Base-by-base conservation (phyloP, 2,329 filamentous ascomycete genomes). In the Fusarium hainanense region DNA sequence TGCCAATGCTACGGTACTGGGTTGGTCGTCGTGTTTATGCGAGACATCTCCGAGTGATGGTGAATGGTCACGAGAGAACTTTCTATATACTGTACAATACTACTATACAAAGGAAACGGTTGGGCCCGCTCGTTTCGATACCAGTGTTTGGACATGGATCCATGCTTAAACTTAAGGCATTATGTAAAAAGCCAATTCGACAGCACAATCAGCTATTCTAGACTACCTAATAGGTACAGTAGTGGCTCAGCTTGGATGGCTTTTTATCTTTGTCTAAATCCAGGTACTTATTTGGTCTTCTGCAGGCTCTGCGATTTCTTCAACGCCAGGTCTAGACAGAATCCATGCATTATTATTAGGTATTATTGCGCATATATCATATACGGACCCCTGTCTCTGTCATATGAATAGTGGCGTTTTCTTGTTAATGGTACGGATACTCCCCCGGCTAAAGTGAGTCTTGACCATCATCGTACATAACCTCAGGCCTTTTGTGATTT, bases 381-480 rank as follows among this genome's bases (percentile, higher is more conserved):
- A 65, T 54, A 61, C n/a, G 32, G 42, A 46, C 56, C 66, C 65
- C 40, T 56, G 50, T 54, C 46, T 61, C 21, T 41, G 25, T 42
- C 52, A 54, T 37, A 41, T 34, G 30, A 18, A 18, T 48, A 44
- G 51, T 58, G 44, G 27, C 37, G 28, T 34, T 54, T 40, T 54
- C n/a, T 51, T 28, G 28, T 46, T 42, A n/a, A 25, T 8, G 8
- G 41, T 42, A 21, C 8, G 13, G 32, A 34, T 32, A 18, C 44
- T 52, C 34, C 16, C 18, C 47, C 54, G 54, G 51, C 47, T 59
- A 48, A 57, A 54, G 42, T 52, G 37, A 51, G 48, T 46, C 25
- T 25, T 28, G 51, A 20, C 42, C 61, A 70, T 66, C 43, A 57
- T 69, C 28, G 30, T 54, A 55, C 49, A 69, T 52, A 48, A 20